Conservation (phyloP, 495 filamentous ascomycete genomes). For the Astrothelium subdiscretum region DNA sequence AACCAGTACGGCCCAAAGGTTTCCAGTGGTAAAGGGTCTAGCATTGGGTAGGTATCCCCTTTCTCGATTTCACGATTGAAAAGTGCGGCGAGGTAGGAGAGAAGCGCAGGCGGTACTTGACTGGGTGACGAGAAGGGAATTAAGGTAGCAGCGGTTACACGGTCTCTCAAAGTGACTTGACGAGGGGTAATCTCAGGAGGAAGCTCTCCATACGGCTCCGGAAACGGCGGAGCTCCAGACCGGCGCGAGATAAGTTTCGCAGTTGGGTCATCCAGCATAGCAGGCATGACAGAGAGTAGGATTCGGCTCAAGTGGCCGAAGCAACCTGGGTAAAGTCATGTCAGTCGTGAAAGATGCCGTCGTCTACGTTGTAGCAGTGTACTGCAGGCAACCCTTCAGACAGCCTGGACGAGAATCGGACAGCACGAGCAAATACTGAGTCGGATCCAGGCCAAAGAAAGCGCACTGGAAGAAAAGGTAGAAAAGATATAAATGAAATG, state of each 20-base stretch:
- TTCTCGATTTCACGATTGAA: slow-evolving; percentile 91
- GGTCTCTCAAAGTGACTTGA: slow-evolving; percentile 80
- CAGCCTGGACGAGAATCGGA: neutral
- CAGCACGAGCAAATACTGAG: neutral
- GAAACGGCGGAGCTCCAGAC: slow-evolving; percentile 51
- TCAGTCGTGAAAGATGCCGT: neutral
- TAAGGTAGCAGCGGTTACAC: slow-evolving; percentile 80
- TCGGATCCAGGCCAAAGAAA: too few species aligned
- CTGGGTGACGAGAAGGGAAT: slow-evolving; percentile 69
- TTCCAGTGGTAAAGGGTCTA: slow-evolving; percentile 59
- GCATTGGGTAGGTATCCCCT: slow-evolving; percentile 92
- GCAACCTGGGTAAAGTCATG: neutral
- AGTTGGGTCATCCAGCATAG: slow-evolving; percentile 71
- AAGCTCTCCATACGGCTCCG: slow-evolving; percentile 49
- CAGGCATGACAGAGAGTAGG: slow-evolving; percentile 49
- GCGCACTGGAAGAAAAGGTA: too few species aligned
- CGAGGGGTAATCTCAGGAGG: slow-evolving; percentile 62
- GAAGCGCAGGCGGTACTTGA: slow-evolving; percentile 62
- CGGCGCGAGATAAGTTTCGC: slow-evolving; percentile 49
- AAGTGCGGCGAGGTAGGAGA: slow-evolving; percentile 73
- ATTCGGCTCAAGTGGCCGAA: neutral
- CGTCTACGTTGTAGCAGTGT: neutral
- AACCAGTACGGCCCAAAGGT: slow-evolving; percentile 90
- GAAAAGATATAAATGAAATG: neutral
- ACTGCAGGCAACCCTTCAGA: neutral